Conservation (phyloP, 1,139 yeast species). For the Taiozyma sp. region DNA sequence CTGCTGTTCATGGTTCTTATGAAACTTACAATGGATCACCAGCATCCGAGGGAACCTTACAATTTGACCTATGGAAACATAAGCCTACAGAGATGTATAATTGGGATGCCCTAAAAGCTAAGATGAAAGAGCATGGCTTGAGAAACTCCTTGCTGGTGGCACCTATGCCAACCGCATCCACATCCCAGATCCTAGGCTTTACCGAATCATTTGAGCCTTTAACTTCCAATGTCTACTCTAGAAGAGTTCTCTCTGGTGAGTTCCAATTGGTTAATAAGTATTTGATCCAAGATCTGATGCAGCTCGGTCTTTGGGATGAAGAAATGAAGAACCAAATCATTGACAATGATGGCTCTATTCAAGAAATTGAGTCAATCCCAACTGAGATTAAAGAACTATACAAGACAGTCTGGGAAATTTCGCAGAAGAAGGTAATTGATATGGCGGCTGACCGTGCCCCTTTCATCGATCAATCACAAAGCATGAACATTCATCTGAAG, state of each 20-base stretch:
- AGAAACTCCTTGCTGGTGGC: slow-evolving; percentile 83
- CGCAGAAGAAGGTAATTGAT: slow-evolving; percentile 82
- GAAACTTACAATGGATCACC: slow-evolving; percentile 72
- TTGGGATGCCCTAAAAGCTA: slow-evolving; percentile 65
- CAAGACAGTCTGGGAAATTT: slow-evolving; percentile 95
- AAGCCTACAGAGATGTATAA: slow-evolving; percentile 38
- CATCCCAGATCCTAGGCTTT: slow-evolving; percentile 84
- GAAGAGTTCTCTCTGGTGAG: slow-evolving; percentile 85
- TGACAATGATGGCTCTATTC: slow-evolving; percentile 80
- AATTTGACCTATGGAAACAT: slow-evolving; percentile 71
- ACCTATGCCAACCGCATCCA: slow-evolving; percentile 96
- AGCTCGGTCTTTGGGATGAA: slow-evolving; percentile 76
- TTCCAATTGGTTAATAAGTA: slow-evolving; percentile 83
- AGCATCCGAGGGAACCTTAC: slow-evolving; percentile 70
- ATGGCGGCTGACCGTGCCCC: slow-evolving; percentile 95
- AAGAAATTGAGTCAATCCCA: slow-evolving; percentile 70
- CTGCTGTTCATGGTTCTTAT: slow-evolving; percentile 58
- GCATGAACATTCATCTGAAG: slow-evolving; percentile 83
- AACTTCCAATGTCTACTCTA: slow-evolving; percentile 79
- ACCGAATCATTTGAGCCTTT: slow-evolving; percentile 91
- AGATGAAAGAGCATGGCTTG: slow-evolving; percentile 55
- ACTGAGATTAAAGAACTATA: slow-evolving; percentile 68
- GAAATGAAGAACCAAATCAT: slow-evolving; percentile 75
- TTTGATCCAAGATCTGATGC: slow-evolving; percentile 73
- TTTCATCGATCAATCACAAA: slow-evolving; percentile 91